Evolutionary conservation across 805 yeast genomes (phyloP), one percentile per base, ranked within the genome.

Genomic region (Cyberlindnera xylosilytica): DNA sequence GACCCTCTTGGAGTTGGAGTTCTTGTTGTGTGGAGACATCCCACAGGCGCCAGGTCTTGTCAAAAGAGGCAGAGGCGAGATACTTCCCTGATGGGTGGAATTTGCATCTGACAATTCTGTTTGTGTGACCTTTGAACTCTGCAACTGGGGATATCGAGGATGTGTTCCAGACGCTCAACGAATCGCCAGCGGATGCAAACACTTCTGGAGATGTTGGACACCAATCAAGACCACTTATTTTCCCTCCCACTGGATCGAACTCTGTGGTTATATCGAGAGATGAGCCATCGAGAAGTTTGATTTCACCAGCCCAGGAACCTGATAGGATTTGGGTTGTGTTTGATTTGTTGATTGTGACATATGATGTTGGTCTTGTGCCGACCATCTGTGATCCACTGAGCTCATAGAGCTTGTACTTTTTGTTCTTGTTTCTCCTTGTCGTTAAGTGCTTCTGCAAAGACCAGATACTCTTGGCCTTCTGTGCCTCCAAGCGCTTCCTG

Each of bases 41-140:
- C 96, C 96, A 90, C 3, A 87, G 60, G 46, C 87, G 74, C 97
- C 97, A 91, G 0, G 96, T 87, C 50, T 71, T 72, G 62, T 91
- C 97, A 55, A 74, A 82, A 0, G 97, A 89, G 0, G 95, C 83
- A 10, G 87, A 73, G 0, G 81, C 85, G 1, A 84, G 48, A 50
- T 60, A 76, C 2, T 61, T 50, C 1, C 80, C 79, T 4, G 65
- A 52, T 1, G 95, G 95, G 61, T 89, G 95, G 47, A 79, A 76
- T 27, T 74, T 73, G 0, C 81, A 62, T 15, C 74, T 68, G 1
- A 83, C 72, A 0, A 89, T 81, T 43, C 96, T 65, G 18, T 33
- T 36, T 6, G 64, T 68, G 63, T 76, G 87, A 34, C 74, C 85
- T 37, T 24, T 33, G 50, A 64, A 42, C 0, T 55, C 50, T 0